phyloP scores from a whole-genome alignment of 768 basidiomycete genomes.

The Sarcodon aspratus region DNA sequence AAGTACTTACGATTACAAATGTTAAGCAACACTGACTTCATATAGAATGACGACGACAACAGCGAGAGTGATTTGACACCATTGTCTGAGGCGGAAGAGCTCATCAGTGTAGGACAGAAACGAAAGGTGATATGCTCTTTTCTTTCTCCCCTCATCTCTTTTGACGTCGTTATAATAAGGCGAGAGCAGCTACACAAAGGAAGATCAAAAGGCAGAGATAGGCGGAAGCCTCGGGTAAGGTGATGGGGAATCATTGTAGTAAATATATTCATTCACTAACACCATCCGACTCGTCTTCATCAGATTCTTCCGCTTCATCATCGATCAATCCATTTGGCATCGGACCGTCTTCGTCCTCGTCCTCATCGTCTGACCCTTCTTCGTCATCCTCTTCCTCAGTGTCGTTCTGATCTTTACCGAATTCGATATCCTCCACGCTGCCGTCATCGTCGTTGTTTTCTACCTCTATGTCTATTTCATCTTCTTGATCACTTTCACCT shows the following conservation, averaged over 20 bases:
- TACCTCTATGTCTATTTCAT: conserved; percentile 45
- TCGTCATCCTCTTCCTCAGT: conserved; percentile 33
- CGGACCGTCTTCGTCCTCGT: conserved; percentile 22
- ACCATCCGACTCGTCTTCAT: conserved; percentile 32
- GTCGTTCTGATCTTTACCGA: conserved; percentile 49
- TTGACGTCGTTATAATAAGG: conserved; percentile 1
- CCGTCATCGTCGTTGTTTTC: conserved; percentile 52
- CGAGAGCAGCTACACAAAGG: not conserved
- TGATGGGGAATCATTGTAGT: not conserved
- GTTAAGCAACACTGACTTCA: not conserved
- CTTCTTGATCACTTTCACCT: conserved; percentile 69
- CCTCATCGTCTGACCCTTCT: conserved; percentile 46
- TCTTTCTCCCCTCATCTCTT: conserved; percentile 2
- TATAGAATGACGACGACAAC: not conserved
- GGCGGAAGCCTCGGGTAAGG: not conserved
- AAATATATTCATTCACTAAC: conserved; percentile 1
- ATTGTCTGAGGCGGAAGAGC: not conserved
- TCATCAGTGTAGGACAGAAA: not conserved
- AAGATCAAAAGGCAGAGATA: conserved; percentile 1
- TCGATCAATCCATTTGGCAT: conserved; percentile 27
- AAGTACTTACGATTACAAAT: not conserved
- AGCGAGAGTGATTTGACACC: not conserved
- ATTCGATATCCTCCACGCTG: conserved; percentile 70
- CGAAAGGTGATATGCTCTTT: not conserved
- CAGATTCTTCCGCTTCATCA: conserved; percentile 56